Percentiles rank a stretch among this genome's conserved stretches.
phyloP scores from a whole-genome alignment of 768 basidiomycete genomes.

The Russula sp. region DNA sequence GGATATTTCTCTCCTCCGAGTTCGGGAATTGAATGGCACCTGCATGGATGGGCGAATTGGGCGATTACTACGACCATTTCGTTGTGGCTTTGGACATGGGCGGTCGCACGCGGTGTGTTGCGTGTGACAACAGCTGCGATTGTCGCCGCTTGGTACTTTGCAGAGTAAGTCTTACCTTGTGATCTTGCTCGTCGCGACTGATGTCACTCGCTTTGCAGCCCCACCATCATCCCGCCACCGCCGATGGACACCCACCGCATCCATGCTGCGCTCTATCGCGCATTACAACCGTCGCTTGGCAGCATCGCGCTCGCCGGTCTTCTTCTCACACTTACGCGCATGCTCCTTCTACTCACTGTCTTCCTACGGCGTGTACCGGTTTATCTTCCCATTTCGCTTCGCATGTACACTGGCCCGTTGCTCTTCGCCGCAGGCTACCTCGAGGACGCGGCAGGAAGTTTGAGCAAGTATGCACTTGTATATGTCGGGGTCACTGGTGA shows the following conservation, averaged over 20 bases:
- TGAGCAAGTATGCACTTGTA: conserved; percentile 52
- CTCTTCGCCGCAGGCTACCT: conserved; percentile 36
- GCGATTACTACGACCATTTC: conserved; percentile 48
- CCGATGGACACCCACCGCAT: conserved; percentile 62
- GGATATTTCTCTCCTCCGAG: conserved; percentile 45
- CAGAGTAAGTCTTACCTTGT: conserved; percentile 37
- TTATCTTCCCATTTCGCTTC: conserved; percentile 40
- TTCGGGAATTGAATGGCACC: conserved; percentile 44
- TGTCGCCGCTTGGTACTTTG: conserved; percentile 89
- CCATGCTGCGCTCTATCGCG: conserved; percentile 68
- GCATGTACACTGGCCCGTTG: conserved; percentile 37
- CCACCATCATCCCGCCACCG: conserved; percentile 31
- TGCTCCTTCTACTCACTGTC: conserved; percentile 43
- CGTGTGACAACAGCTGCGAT: conserved; percentile 74
- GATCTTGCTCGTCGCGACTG: conserved; percentile 10
- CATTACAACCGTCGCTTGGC: conserved; percentile 77
- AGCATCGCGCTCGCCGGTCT: conserved; percentile 70
- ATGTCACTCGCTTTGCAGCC: conserved; percentile 19
- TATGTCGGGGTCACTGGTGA: conserved; percentile 53
- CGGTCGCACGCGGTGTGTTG: conserved; percentile 70
- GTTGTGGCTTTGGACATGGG: conserved; percentile 70
- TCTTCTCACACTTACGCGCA: conserved; percentile 62
- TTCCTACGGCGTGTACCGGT: conserved; percentile 50
- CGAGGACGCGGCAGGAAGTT: conserved; percentile 40
- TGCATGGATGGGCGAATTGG: conserved; percentile 64